These are phyloP conservation scores for Spathaspora sp. DNA, from an alignment of 1,139 yeast genomes.

Conservation along the genomic window DNA sequence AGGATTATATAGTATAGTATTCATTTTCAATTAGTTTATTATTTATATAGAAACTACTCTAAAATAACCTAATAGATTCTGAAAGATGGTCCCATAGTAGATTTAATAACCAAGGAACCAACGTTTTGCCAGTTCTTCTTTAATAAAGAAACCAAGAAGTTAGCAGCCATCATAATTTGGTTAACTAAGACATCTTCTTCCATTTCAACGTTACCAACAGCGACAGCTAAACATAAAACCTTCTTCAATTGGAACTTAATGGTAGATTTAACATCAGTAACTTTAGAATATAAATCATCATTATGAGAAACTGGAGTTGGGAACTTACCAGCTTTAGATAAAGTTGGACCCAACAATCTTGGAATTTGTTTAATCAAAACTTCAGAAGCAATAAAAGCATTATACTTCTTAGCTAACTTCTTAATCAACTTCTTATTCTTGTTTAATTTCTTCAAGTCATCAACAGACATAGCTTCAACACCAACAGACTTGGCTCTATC, in stretches of 20 bases:
- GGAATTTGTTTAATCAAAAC: constrained; percentile 99
- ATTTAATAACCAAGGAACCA: constrained; percentile 98
- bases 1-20: neutral
- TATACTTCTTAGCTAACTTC: constrained; percentile 99
- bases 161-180: constrained; percentile 98
- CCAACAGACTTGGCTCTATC: constrained; percentile 99
- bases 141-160: constrained; percentile 98
- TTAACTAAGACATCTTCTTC: constrained; percentile 93
- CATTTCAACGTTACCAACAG: constrained; percentile 99
- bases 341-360: constrained; percentile 99
- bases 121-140: constrained; percentile 99
- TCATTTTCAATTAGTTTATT: constrained; percentile 17
- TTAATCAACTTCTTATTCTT: constrained; percentile 99
- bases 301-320: constrained; percentile 99
- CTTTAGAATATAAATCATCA: constrained; percentile 96
- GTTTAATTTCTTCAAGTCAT: constrained; percentile 99
- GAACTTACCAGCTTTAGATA: constrained; percentile 99
- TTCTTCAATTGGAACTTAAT: constrained; percentile 99
- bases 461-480: constrained; percentile 99
- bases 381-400: constrained; percentile 99
- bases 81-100: constrained; percentile 99
- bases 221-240: constrained; percentile 87
- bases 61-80: constrained; percentile 81
- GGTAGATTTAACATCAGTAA: constrained; percentile 97
- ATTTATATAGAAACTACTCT: constrained; percentile 3